Evolutionary conservation across 352 stramenopile species (phyloP).

Genomic region (Pythium monospermum): DNA sequence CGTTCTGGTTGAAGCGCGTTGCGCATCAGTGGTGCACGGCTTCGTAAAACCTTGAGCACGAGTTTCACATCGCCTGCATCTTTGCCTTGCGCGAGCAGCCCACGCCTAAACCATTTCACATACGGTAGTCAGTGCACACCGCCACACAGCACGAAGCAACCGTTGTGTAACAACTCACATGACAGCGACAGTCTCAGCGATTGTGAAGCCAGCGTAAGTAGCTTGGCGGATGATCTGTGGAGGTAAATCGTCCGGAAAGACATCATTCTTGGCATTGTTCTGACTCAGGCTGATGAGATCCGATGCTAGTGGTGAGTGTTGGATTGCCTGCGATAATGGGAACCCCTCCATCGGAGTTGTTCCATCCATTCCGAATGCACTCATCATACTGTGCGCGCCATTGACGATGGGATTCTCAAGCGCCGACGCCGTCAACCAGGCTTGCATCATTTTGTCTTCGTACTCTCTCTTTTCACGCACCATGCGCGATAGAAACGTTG

Average conservation of each 20-base stretch:
- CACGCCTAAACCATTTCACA: constrained; percentile 39
- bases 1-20: constrained; percentile 50
- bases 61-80: constrained; percentile 28
- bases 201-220: constrained; percentile 41
- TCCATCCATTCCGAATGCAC: constrained; percentile 11
- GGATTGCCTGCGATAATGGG: constrained; percentile 9
- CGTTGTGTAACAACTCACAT: constrained; percentile 32
- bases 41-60: constrained; percentile 37
- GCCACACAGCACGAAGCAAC: background rate
- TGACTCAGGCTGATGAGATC: constrained; percentile 46
- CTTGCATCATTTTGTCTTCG: constrained; percentile 57
- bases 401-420: constrained; percentile 45
- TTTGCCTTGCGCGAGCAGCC: constrained; percentile 43
- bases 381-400: constrained; percentile 25
- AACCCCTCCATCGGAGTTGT: constrained; percentile 1
- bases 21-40: constrained; percentile 44
- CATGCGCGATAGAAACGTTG: constrained; percentile 47
- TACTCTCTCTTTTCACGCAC: constrained; percentile 39
- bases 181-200: constrained; percentile 46
- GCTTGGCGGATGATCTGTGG: constrained; percentile 41
- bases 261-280: constrained; percentile 32
- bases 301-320: constrained; percentile 32
- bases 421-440: constrained; percentile 51
- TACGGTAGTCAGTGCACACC: background rate
- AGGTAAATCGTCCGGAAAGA: constrained; percentile 51